Percentiles rank a stretch among this genome's conserved stretches.
phyloP scores from a whole-genome alignment of 1,284 basidiomycete species.

The Cystobasidium sp. region DNA sequence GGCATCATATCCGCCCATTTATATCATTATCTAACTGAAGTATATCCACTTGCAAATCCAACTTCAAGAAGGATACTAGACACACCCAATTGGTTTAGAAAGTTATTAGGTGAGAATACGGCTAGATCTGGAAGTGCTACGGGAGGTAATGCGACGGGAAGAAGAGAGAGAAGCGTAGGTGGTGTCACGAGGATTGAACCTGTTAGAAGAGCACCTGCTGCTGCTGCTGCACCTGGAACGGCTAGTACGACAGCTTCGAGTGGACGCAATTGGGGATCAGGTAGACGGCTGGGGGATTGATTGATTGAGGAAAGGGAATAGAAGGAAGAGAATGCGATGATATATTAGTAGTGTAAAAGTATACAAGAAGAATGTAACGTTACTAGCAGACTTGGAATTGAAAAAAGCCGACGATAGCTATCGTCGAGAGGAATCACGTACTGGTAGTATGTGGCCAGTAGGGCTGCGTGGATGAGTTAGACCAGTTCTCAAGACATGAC shows the following conservation, averaged over 20 bases:
- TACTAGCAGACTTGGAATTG: too few relatives aligned
- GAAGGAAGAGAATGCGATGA: neutral
- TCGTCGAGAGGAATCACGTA: too few relatives aligned
- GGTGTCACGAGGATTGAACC: conserved; percentile 38
- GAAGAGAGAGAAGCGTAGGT: conserved; percentile 32
- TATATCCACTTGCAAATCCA: conserved; percentile 39
- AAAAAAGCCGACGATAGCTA: too few relatives aligned
- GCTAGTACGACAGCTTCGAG: conserved; percentile 1
- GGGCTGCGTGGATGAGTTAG: too few relatives aligned
- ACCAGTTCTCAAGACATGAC: too few relatives aligned
- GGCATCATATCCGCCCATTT: conserved; percentile 33
- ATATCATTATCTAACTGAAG: conserved; percentile 38
- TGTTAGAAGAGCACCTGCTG: conserved; percentile 20
- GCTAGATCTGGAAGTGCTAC: neutral
- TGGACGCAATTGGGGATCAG: conserved; percentile 9
- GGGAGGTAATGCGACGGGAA: neutral
- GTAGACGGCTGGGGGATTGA: conserved; percentile 27
- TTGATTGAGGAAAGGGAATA: neutral
- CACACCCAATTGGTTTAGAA: conserved; percentile 35
- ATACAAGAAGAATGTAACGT: too few relatives aligned
- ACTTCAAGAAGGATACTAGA: conserved; percentile 15
- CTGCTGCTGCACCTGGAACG: neutral
- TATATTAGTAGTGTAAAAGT: too few relatives aligned
- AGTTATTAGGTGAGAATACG: conserved; percentile 2
- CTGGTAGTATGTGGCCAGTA: too few relatives aligned